Evolutionary conservation across 805 yeast species (phyloP), one percentile per base, ranked within the genome.

Genomic region (Candida dajiaensis): DNA sequence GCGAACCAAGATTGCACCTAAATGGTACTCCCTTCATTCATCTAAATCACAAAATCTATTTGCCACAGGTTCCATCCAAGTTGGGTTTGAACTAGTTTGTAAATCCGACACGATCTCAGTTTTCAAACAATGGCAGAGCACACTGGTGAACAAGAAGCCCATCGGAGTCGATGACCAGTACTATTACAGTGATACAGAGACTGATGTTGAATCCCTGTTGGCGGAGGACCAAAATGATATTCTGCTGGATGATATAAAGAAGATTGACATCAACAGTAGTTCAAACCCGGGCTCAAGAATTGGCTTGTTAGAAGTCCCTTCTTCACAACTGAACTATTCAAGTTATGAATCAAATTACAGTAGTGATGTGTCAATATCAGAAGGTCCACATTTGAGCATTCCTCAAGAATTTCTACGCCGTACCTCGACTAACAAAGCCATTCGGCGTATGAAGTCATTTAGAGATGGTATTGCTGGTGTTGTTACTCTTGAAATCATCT

Each of bases 401-500:
- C 39, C 39, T 3, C 39, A 36, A 20, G 23, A 20, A 11, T 19
- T 36, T 16, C 16, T 40, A n/a, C 33, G n/a, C 7, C 21, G 19
- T 21, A 12, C 42, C 11, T n/a, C 42, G 12, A 9, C 12, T 6
- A 40, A 20, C 6, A 40, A 15, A 26, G 6, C 20, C 9, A 16
- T 33, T 8, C 15, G 6, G 20, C 36, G 16, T 9, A 12, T 33
- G 18, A 33, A 10, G 20, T 6, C 42, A 9, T 25, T 21, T 11
- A 19, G 22, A 23, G 28, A 36, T 11, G 26, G 26, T 3, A 33
- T 46, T 7, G 39, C 50, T 3, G 99, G 98, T 2, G 85, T 90
- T 8, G 64, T 86, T 4, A 87, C 85, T 55, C 59, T 92, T 31
- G 95, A 90, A 51, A 78, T 92, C 19, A 74, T 79, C 3, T 77